phyloP scores from a whole-genome alignment of 2,329 filamentous ascomycete genomes.

The Ophiostoma sp. region DNA sequence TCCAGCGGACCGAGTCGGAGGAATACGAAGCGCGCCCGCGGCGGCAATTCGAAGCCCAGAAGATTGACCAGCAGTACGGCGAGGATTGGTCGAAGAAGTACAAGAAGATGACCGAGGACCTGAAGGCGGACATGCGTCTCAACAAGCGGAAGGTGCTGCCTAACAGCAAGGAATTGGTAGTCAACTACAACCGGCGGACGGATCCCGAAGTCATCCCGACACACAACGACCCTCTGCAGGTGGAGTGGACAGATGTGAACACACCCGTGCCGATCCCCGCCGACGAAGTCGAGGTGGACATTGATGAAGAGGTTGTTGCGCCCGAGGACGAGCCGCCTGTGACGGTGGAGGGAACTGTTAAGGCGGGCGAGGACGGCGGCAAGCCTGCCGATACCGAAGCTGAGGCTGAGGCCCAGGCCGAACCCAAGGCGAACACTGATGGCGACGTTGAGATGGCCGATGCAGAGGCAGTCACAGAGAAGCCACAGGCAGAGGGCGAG shows the following conservation, averaged over 20 bases:
- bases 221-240: slow-evolving; percentile 90
- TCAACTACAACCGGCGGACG: slow-evolving; percentile 87
- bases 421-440: neutral
- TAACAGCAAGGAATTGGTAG: slow-evolving; percentile 94
- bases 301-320: slow-evolving; percentile 3
- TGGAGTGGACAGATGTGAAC: slow-evolving; percentile 90
- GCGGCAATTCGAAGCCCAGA: slow-evolving; percentile 62
- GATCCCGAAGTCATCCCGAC: slow-evolving; percentile 85
- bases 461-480: neutral
- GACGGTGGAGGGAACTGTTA: slow-evolving; percentile 56
- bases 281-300: slow-evolving; percentile 9
- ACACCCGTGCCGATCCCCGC: slow-evolving; percentile 31
- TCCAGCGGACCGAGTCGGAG: slow-evolving; percentile 77
- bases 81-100: slow-evolving; percentile 78
- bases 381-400: neutral
- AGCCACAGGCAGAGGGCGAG: neutral
- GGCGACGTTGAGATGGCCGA: slow-evolving; percentile 7
- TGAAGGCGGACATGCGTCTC: slow-evolving; percentile 85
- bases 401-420: neutral
- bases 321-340: slow-evolving; percentile 13
- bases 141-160: slow-evolving; percentile 94
- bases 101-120: slow-evolving; percentile 77
- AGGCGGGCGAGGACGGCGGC: slow-evolving; percentile 38
- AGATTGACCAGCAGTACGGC: slow-evolving; percentile 78
- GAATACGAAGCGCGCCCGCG: slow-evolving; percentile 76